Conservation (phyloP, 2,329 filamentous ascomycete genomes). For the Aspergillus luchuensis region DNA sequence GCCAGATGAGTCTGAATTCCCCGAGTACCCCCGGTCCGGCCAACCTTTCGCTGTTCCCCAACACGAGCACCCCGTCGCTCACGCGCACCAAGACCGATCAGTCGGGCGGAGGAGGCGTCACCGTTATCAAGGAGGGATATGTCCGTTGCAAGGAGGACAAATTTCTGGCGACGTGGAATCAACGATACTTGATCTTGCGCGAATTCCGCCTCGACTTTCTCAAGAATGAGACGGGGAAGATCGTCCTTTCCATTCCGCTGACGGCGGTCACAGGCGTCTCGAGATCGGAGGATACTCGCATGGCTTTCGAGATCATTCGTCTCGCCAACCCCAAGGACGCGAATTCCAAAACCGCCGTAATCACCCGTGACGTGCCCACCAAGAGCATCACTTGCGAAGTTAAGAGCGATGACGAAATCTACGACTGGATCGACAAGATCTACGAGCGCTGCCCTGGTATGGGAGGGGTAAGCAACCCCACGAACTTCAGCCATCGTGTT, state of each 20-base stretch:
- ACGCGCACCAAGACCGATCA: slow-evolving; percentile 60
- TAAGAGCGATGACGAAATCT: slow-evolving; percentile 93
- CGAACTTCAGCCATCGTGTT: slow-evolving; percentile 95
- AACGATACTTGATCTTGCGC: slow-evolving; percentile 86
- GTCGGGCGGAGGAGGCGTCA: slow-evolving; percentile 67
- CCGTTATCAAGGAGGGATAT: slow-evolving; percentile 68
- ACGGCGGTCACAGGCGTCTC: slow-evolving; percentile 88
- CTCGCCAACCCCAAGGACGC: slow-evolving; percentile 62
- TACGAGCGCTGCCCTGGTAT: slow-evolving; percentile 96
- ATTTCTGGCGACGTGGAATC: slow-evolving; percentile 78
- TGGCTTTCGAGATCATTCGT: slow-evolving; percentile 91
- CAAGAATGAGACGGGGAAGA: slow-evolving; percentile 85
- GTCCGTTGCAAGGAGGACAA: slow-evolving; percentile 75
- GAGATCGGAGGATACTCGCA: slow-evolving; percentile 85
- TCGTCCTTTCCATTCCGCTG: slow-evolving; percentile 80
- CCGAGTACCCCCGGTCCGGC: slow-evolving; percentile 56
- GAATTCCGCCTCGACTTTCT: slow-evolving; percentile 94
- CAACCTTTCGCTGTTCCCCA: slow-evolving; percentile 65
- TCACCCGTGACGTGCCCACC: slow-evolving; percentile 76
- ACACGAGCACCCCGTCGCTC: slow-evolving; percentile 72
- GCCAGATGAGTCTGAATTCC: slow-evolving; percentile 69
- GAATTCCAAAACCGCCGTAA: slow-evolving; percentile 66
- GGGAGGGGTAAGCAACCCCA: slow-evolving; percentile 97
- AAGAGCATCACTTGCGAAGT: slow-evolving; percentile 89
- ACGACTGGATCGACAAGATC: slow-evolving; percentile 98